phyloP scores from a whole-genome alignment of 2,329 filamentous ascomycete genomes.

The Fusarium equiseti region DNA sequence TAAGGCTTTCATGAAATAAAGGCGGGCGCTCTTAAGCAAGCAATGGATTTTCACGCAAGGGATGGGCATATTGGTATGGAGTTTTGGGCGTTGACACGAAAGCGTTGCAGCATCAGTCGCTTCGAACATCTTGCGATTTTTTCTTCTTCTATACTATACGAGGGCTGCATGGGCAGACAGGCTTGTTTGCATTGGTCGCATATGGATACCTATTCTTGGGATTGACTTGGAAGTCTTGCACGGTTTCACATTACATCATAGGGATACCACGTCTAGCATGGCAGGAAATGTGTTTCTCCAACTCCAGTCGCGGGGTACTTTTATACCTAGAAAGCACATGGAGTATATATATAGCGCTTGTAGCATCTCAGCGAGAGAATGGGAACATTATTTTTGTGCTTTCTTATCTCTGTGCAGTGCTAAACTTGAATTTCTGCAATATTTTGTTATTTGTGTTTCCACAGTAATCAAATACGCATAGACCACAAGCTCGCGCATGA shows the following conservation, averaged over 20 bases:
- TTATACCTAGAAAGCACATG: not conserved
- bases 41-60: conserved; percentile 21
- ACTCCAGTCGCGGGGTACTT: not conserved
- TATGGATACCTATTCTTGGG: conserved; percentile 16
- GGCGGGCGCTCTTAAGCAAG: not conserved
- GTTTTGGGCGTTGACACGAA: conserved; percentile 38
- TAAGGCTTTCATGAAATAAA: conserved; percentile 29
- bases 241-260: conserved; percentile 41
- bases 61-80: conserved; percentile 31
- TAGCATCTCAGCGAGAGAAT: not conserved
- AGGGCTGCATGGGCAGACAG: conserved; percentile 28
- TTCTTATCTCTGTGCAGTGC: not conserved
- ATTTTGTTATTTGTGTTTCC: not conserved
- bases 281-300: conserved; percentile 13
- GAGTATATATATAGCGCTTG: not conserved
- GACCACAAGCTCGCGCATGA: not conserved
- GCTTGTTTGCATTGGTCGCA: conserved; percentile 32
- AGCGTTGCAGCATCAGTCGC: conserved; percentile 20
- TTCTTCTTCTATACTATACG: conserved; percentile 7
- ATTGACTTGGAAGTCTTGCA: conserved; percentile 31
- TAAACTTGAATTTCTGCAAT: not conserved
- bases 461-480: not conserved
- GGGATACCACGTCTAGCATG: conserved; percentile 40
- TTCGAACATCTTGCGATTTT: conserved; percentile 18
- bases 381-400: not conserved